Base-by-base conservation (phyloP, 352 stramenopile genomes). In the Aphanomyces invadans region DNA sequence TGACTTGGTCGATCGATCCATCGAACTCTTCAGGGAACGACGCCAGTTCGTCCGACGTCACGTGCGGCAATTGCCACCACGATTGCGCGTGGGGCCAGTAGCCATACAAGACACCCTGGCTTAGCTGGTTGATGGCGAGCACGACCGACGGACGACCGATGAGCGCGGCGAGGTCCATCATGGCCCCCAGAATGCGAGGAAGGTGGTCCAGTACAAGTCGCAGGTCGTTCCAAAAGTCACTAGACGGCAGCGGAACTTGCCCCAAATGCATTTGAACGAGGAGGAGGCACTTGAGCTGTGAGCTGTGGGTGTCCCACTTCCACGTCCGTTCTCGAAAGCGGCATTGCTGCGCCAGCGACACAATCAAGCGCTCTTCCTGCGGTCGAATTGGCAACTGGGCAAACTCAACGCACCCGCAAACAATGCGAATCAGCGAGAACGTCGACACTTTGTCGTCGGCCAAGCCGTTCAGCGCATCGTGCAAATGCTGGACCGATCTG, bases 181-280 rank as follows among this genome's bases (percentile, higher is more conserved):
- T 76, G 1, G 97, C 96, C 46, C 95, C 95, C 4, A 99, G 73
- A 31, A 99, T 70, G 38, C 97, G 91, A 25, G 94, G 86, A 19
- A 98, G 65, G 63, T 99, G 96, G 64, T 99, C 97, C 45, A 99
- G 73, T 29, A 99, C 81, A 57, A 82, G 91, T 21, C 90, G 92
- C 25, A 98, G 90, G 71, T 99, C 97, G 65, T 98, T 99, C 21
- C 89, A 81, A 72, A 98, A 99, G 74, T 99, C 97, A 62, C 86
- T 98, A 25, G 99, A 99, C 1, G 97, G 97, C 70, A 99, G 81
- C 17, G 87, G 81, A 36, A 90, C 74, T 12, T 87, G 85, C 69
- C 90, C 81, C 59, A 99, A 78, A 73, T 98, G 92, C 70, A 97
- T 96, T 77, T 99, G 96, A 9, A 99, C 62, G 53, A 99, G 78